Percentiles rank a stretch among this genome's conserved stretches.
Conservation (phyloP, 495 filamentous ascomycete species). For the Penicillium simplicissimum region DNA sequence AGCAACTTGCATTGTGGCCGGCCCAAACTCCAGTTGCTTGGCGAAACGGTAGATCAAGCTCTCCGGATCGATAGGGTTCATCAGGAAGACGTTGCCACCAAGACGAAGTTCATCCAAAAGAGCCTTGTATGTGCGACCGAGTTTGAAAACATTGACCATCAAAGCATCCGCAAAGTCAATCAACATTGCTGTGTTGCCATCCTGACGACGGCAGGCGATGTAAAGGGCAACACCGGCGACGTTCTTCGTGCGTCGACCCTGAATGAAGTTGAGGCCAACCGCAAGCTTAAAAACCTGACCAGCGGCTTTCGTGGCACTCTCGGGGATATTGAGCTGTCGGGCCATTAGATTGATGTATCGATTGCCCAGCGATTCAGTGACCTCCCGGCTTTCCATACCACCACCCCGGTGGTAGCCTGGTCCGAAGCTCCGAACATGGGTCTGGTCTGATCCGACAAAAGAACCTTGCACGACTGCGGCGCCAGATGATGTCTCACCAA, state of each 20-base stretch:
- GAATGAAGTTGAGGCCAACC: slow-evolving; percentile 72
- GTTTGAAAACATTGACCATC: slow-evolving; percentile 82
- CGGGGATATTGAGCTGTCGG: slow-evolving; percentile 55
- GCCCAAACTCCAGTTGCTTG: slow-evolving; percentile 82
- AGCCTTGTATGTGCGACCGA: slow-evolving; percentile 80
- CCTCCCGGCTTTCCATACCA: slow-evolving; percentile 65
- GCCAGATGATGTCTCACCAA: slow-evolving; percentile 79
- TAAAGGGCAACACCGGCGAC: slow-evolving; percentile 88
- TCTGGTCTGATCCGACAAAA: slow-evolving; percentile 80
- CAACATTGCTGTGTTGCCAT: slow-evolving; percentile 68
- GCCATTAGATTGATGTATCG: slow-evolving; percentile 54
- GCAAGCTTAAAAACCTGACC: slow-evolving; percentile 77
- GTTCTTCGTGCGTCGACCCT: slow-evolving; percentile 80
- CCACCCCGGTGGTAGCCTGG: slow-evolving; percentile 56
- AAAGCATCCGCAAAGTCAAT: slow-evolving; percentile 93
- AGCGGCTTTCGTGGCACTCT: slow-evolving; percentile 60
- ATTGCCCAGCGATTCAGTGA: slow-evolving; percentile 65
- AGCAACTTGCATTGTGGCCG: slow-evolving; percentile 74
- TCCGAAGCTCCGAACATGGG: slow-evolving; percentile 62
- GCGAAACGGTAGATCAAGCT: slow-evolving; percentile 88
- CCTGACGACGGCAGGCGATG: slow-evolving; percentile 73
- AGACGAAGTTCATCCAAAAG: slow-evolving; percentile 66
- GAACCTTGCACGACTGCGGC: slow-evolving; percentile 90
- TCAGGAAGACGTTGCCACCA: slow-evolving; percentile 48
- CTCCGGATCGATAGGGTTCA: slow-evolving; percentile 71